These are phyloP conservation scores for Cicer pinnatifidum DNA, from an alignment of 306 rosid genomes.

Conservation along the genomic window DNA sequence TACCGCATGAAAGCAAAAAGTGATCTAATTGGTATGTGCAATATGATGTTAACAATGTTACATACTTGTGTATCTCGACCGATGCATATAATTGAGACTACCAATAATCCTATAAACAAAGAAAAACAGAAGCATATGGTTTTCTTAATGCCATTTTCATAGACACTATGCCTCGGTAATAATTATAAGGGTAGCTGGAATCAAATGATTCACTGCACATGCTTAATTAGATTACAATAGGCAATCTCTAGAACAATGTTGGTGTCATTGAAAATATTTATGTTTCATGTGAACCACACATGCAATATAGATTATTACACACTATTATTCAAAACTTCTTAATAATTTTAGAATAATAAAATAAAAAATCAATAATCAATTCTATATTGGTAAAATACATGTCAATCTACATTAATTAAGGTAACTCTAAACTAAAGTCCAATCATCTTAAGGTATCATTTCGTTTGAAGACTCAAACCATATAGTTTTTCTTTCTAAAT, in stretches of 20 bases:
- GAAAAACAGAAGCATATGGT: not conserved
- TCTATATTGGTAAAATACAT: not conserved
- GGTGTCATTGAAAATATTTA: not conserved
- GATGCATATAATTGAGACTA: not conserved
- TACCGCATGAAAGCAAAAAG: not conserved
- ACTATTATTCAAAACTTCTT: not conserved
- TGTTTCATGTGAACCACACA: not conserved
- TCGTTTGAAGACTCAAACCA: too few species aligned
- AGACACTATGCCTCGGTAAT: slow-evolving; percentile 6
- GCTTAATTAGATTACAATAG: slow-evolving; percentile 13
- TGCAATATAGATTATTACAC: too few species aligned
- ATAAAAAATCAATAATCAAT: too few species aligned
- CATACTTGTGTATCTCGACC: not conserved
- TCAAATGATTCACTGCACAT: slow-evolving; percentile 28
- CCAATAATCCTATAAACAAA: not conserved
- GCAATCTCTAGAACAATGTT: slow-evolving; percentile 7
- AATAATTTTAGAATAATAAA: too few species aligned
- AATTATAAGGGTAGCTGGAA: slow-evolving; percentile 10
- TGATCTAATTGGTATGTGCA: not conserved
- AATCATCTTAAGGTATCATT: not conserved
- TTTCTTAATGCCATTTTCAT: not conserved
- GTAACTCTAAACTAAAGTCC: not conserved
- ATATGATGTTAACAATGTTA: not conserved
- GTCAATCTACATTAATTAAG: not conserved
- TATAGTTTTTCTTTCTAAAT: too few species aligned